Conservation (phyloP, 2,329 filamentous ascomycete species). For the Aspergillus chevalieri region DNA sequence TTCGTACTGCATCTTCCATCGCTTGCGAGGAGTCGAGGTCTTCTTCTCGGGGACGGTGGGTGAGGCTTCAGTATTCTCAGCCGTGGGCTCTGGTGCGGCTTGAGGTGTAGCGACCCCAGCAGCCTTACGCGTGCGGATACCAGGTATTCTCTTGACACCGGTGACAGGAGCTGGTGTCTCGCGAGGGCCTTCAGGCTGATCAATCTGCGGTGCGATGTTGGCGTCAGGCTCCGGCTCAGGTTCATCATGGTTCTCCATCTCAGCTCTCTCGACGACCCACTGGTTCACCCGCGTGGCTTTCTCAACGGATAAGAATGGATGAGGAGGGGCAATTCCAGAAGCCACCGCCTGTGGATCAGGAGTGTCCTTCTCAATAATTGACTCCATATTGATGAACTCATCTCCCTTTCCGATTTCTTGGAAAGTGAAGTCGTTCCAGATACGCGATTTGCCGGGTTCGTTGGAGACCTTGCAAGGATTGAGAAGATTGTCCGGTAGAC, state of each 20-base stretch:
- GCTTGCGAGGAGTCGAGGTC: constrained; percentile 7
- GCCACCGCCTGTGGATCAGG: constrained; percentile 1
- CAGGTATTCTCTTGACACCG: constrained; percentile 8
- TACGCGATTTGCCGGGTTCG: constrained; percentile 17
- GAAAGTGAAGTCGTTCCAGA: constrained; percentile 29
- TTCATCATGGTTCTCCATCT: constrained; percentile 8
- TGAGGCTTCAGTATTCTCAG: neutral
- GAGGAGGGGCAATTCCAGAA: constrained; percentile 5
- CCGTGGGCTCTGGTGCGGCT: neutral
- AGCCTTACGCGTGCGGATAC: constrained; percentile 15
- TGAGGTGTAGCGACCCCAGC: neutral
- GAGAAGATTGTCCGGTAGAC: constrained; percentile 12
- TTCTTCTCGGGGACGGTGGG: constrained; percentile 4
- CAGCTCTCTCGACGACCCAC: constrained; percentile 22
- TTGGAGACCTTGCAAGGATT: constrained; percentile 13
- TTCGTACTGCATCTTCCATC: constrained; percentile 15
- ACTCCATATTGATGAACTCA: constrained; percentile 12
- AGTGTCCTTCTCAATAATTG: constrained; percentile 9
- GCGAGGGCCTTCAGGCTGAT: neutral
- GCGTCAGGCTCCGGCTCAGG: neutral
- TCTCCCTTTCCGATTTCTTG: constrained; percentile 24
- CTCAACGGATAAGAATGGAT: constrained; percentile 21
- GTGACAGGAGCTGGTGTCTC: neutral
- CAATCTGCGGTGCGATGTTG: neutral
- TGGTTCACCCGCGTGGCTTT: constrained; percentile 23